Evolutionary conservation across 371 early-diverging fungal species (phyloP).

Genomic region (Mucor circinelloides): DNA sequence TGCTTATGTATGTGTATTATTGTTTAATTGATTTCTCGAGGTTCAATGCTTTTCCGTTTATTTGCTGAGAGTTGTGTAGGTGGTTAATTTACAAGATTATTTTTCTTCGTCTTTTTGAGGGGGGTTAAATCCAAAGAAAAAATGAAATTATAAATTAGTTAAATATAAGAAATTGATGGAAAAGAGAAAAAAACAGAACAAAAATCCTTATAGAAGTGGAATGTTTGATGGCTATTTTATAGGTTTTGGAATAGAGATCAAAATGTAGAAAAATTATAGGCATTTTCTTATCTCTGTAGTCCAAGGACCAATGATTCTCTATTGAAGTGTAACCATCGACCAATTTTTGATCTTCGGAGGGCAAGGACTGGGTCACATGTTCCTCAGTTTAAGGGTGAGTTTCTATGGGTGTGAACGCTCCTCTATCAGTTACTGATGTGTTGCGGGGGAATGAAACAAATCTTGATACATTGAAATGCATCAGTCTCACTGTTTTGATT

Average conservation of each 20-base stretch:
- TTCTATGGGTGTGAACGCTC: neutral
- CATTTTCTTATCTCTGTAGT: slow-evolving; percentile 23
- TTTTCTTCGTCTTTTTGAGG: neutral
- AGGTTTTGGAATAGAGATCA: slow-evolving; percentile 1
- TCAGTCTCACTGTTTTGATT: neutral
- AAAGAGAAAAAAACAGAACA: slow-evolving; percentile 1
- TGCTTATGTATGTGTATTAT: neutral
- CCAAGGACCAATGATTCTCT: slow-evolving; percentile 23
- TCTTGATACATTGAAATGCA: neutral
- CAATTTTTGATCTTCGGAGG: slow-evolving; percentile 1
- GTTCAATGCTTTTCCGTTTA: neutral
- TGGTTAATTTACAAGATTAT: neutral
- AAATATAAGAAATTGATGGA: slow-evolving; percentile 1
- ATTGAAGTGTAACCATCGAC: slow-evolving; percentile 10
- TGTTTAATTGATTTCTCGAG: neutral
- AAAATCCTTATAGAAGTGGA: neutral
- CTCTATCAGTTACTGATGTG: neutral
- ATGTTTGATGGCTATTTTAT: neutral
- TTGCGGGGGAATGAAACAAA: neutral
- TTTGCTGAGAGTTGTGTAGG: neutral
- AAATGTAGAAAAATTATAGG: slow-evolving; percentile 11
- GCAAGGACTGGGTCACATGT: slow-evolving; percentile 15
- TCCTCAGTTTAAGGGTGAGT: neutral
- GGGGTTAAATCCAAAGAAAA: slow-evolving; percentile 2
- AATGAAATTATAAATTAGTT: neutral